phyloP scores from a whole-genome alignment of 164 flowering plant genomes.

The Cinnamomum micranthum region DNA sequence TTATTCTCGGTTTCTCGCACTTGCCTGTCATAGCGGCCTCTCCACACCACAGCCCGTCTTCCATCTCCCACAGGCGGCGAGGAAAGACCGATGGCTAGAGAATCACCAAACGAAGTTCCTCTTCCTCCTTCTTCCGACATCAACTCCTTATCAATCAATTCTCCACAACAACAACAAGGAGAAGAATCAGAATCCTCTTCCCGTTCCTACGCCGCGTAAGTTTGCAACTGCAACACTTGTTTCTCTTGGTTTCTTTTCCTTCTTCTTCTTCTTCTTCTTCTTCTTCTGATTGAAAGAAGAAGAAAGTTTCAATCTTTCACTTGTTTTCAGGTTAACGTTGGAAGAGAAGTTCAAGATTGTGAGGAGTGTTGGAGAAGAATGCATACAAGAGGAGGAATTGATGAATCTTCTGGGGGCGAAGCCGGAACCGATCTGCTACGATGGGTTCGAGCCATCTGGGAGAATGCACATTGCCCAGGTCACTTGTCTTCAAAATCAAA shows the following conservation, averaged over 20 bases:
- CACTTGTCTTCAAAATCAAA: neutral
- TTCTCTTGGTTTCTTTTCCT: neutral
- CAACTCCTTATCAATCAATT: neutral
- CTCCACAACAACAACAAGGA: neutral
- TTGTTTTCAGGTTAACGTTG: constrained; percentile 10
- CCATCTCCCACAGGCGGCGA: neutral
- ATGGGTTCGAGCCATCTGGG: constrained; percentile 23
- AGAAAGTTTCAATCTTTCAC: neutral
- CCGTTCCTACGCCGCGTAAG: neutral
- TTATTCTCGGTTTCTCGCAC: too few species aligned
- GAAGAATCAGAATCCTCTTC: neutral
- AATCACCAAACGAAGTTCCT: neutral
- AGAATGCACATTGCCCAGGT: constrained; percentile 25
- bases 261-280: neutral
- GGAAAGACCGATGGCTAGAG: neutral
- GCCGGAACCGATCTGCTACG: constrained; percentile 18
- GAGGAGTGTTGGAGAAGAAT: constrained; percentile 21
- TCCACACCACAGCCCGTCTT: too few species aligned
- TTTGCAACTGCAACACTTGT: neutral
- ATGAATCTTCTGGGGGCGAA: constrained; percentile 14
- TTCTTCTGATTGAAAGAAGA: neutral
- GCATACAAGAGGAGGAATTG: constrained; percentile 23
- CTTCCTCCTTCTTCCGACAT: neutral
- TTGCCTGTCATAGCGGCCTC: too few species aligned
- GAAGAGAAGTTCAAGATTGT: constrained; percentile 14